phyloP scores from a whole-genome alignment of 495 filamentous ascomycete genomes.

The Penicillium daleae region DNA sequence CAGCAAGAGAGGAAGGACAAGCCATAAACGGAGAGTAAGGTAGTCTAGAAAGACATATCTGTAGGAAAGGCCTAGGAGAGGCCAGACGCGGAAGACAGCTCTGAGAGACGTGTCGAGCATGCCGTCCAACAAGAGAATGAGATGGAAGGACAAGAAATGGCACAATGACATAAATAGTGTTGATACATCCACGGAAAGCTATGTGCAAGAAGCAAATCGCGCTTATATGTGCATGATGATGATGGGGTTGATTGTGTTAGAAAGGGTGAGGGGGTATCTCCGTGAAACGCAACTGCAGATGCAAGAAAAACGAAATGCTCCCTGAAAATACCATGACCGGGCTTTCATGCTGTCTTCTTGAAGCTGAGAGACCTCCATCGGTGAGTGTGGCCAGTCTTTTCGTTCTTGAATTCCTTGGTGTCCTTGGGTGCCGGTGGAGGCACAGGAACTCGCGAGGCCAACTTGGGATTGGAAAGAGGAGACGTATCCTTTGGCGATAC shows the following conservation, averaged over 20 bases:
- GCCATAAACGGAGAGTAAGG: constrained; percentile 12
- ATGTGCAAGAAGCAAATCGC: constrained; percentile 40
- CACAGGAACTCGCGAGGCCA: constrained; percentile 16
- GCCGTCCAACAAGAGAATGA: constrained; percentile 18
- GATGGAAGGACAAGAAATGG: constrained; percentile 7
- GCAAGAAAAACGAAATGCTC: constrained; percentile 26
- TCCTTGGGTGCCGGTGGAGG: constrained; percentile 10
- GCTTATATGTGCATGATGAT: constrained; percentile 33
- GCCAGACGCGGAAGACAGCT: background rate
- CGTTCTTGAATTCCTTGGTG: constrained; percentile 18
- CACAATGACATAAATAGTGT: constrained; percentile 28
- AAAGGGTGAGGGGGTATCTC: constrained; percentile 28
- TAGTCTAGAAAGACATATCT: constrained; percentile 29
- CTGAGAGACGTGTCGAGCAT: background rate
- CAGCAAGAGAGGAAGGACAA: constrained; percentile 21
- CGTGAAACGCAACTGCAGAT: constrained; percentile 20
- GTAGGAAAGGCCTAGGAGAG: constrained; percentile 4
- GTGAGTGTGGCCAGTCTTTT: constrained; percentile 23
- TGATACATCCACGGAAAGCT: constrained; percentile 42
- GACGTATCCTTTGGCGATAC: constrained; percentile 22
- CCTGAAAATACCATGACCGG: constrained; percentile 19
- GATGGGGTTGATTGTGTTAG: constrained; percentile 13
- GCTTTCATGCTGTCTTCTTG: constrained; percentile 29
- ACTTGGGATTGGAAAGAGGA: constrained; percentile 21
- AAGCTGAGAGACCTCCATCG: constrained; percentile 38